Base-by-base conservation (phyloP, 495 filamentous ascomycete genomes). In the Hypoxylon fragiforme region DNA sequence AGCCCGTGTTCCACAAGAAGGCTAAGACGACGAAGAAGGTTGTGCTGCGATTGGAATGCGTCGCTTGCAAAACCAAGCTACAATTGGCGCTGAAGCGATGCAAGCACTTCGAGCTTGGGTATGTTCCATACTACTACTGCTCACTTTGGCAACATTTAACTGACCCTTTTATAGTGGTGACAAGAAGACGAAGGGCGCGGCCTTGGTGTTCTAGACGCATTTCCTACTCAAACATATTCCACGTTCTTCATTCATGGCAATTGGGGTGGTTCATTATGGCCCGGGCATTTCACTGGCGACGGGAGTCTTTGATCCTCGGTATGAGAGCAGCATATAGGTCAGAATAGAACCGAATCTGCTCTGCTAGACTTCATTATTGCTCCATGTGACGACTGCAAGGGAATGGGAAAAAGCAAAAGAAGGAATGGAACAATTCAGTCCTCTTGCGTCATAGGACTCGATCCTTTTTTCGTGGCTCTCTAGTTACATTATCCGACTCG, bases 101-200 rank as follows among this genome's bases (percentile, higher is more conserved):
- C 90, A 97, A 97, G 87, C 92, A 97, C 85, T 97, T 97, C 81
- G 92, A 97, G 81, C 79, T 97, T 71, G 92, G 91, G 91, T 96
- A 90, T 67, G 90, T 83, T 24, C 15, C 9, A 1, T 14, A 14
- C 8, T 12, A 8, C 31, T 14, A 42, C 40, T 13, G 34, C 11
- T 24, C 16, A 13, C 6, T 3, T 12, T 3, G 3, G n/a, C 9
- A 8, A 2, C 2, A 21, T 14, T 1, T 14, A 12, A 30, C 60
- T 60, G 53, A 51, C 37, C 7, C 7, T 13, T 14, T 51, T 71
- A 76, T 64, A 96, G 94, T 85, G 95, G 95, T 81, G 95, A 99
- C 86, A 99, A 99, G 91, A 99, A 99, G 91, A 99, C 95, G 72
- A 99, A 99, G 89, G 95, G 95, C 86, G 94, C 94, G 69, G 95